Evolutionary conservation across 257 asterid species (phyloP).

Genomic region (Misopates orontium): DNA sequence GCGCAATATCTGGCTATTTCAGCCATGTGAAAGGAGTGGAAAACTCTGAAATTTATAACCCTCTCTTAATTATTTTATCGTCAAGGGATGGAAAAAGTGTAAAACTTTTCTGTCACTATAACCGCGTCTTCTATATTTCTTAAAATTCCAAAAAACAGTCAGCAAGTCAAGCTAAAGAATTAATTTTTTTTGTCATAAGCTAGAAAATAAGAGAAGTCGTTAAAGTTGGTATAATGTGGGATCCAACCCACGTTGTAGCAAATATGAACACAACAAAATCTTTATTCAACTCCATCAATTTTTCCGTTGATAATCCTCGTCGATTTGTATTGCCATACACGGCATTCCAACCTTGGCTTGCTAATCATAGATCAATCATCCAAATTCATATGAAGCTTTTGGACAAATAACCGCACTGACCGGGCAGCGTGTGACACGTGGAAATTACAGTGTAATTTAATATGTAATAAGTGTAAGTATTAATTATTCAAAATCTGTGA

Average conservation of each 20-base stretch:
- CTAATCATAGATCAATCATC: too few species aligned
- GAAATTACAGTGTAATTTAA: too few species aligned
- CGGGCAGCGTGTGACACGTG: too few species aligned
- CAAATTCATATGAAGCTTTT: too few species aligned
- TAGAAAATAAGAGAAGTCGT: constrained; percentile 33
- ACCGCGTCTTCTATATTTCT: neutral
- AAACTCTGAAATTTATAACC: too few species aligned
- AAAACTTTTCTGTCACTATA: neutral
- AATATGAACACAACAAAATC: constrained; percentile 4
- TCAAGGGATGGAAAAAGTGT: constrained; percentile 16
- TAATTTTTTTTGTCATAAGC: neutral
- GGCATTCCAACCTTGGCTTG: constrained; percentile 16
- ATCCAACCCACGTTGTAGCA: neutral
- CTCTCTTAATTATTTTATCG: neutral
- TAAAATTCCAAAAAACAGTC: neutral
- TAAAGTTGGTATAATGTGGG: constrained; percentile 36
- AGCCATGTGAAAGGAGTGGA: too few species aligned
- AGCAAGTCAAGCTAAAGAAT: neutral
- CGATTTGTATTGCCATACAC: constrained; percentile 29
- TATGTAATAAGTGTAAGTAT: too few species aligned
- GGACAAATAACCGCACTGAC: too few species aligned
- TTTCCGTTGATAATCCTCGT: constrained; percentile 4
- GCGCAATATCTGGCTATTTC: too few species aligned
- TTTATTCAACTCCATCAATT: neutral
- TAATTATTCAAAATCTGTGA: too few species aligned